phyloP scores from a whole-genome alignment of 2,329 filamentous ascomycete genomes.

The Mollisia scopiformis region DNA sequence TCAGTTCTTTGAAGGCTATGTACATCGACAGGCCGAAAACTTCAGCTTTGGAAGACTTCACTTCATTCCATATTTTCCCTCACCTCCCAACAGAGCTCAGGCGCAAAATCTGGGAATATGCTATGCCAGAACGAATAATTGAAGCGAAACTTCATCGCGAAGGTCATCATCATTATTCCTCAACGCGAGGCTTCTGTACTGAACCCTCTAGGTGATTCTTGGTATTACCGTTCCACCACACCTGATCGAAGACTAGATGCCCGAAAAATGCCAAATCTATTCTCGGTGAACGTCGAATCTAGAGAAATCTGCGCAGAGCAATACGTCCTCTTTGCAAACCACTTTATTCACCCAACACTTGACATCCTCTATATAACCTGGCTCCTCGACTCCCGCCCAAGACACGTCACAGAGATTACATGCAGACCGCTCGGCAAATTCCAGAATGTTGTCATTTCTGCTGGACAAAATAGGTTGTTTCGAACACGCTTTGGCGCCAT shows the following conservation, averaged over 20 bases:
- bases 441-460: slow-evolving; percentile 17
- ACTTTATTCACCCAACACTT: slow-evolving; percentile 15
- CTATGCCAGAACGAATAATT: slow-evolving; percentile 12
- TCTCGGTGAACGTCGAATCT: slow-evolving; percentile 16
- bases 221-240: background rate
- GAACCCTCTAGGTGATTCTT: background rate
- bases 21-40: background rate
- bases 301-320: slow-evolving; percentile 15
- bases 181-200: slow-evolving; percentile 4
- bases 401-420: background rate
- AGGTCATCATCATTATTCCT: no score
- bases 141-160: no score
- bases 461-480: slow-evolving; percentile 3
- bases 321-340: slow-evolving; percentile 14
- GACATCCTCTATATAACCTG: slow-evolving; percentile 20
- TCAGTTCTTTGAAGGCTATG: background rate
- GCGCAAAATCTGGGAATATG: slow-evolving; percentile 19
- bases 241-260: background rate
- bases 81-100: slow-evolving; percentile 21
- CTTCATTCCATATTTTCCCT: slow-evolving; percentile 18
- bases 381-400: background rate
- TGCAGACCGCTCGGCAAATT: slow-evolving; percentile 12
- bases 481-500: slow-evolving; percentile 16
- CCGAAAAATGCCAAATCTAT: slow-evolving; percentile 11
- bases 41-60: no score